phyloP scores from a whole-genome alignment of 768 basidiomycete species.

The Mycena crocata region DNA sequence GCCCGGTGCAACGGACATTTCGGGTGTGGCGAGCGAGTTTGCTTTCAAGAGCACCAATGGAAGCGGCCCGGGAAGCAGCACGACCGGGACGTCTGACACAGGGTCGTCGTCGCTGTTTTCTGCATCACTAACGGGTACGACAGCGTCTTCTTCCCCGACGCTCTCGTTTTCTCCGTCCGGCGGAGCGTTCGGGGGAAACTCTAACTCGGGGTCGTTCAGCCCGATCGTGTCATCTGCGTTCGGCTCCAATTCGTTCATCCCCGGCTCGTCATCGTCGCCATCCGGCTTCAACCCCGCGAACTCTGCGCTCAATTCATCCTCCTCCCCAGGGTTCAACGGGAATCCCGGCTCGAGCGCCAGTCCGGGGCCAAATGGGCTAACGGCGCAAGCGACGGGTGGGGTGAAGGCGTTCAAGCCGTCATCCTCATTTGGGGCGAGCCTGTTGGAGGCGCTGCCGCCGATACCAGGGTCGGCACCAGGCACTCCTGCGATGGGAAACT shows the following conservation, averaged over 20 bases:
- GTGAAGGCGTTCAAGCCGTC: constrained; percentile 88
- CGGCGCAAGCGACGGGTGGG: constrained; percentile 63
- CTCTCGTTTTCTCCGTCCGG: constrained; percentile 16
- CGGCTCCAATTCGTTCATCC: not conserved
- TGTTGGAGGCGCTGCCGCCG: constrained; percentile 80
- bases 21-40: constrained; percentile 82
- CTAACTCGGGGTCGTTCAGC: constrained; percentile 30
- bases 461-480: constrained; percentile 69
- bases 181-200: constrained; percentile 13
- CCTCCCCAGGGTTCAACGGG: constrained; percentile 42
- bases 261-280: not conserved
- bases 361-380: constrained; percentile 35
- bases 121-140: constrained; percentile 24
- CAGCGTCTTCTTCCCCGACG: constrained; percentile 39
- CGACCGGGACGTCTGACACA: constrained; percentile 26
- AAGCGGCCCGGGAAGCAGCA: not conserved
- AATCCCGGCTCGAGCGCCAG: constrained; percentile 38
- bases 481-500: constrained; percentile 56
- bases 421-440: constrained; percentile 80
- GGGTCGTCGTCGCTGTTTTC: constrained; percentile 30
- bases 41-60: constrained; percentile 50
- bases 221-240: constrained; percentile 20
- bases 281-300: constrained; percentile 8
- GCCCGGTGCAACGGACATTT: constrained; percentile 66
- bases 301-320: constrained; percentile 30